Conservation (phyloP, 805 yeast species). For the Saccharomycopsis microspora region DNA sequence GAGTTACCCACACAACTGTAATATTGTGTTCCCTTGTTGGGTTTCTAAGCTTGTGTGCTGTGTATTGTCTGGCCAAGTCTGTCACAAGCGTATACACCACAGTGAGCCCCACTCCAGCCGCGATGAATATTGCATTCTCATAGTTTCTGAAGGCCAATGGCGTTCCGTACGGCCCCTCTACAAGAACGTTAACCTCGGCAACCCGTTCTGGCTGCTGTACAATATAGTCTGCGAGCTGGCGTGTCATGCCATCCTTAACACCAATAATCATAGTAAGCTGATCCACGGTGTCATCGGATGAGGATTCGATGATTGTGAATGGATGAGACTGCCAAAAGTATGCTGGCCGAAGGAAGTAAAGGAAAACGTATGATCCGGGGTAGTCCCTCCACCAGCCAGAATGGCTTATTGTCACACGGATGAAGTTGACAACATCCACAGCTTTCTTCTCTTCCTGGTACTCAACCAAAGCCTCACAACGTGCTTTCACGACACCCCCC, state of each 20-base stretch:
- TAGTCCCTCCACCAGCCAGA: conserved; percentile 30
- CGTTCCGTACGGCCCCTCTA: conserved; percentile 69
- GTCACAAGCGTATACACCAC: conserved; percentile 40
- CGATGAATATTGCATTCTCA: conserved; percentile 44
- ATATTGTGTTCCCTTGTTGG: conserved; percentile 4
- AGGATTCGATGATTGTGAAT: conserved; percentile 35
- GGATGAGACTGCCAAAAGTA: conserved; percentile 51
- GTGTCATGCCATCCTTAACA: conserved; percentile 39
- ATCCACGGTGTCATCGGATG: conserved; percentile 21
- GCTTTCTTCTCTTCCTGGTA: background rate
- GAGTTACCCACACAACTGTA: conserved; percentile 11
- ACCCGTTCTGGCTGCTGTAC: conserved; percentile 19
- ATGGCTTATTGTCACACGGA: conserved; percentile 35
- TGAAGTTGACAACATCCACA: conserved; percentile 21
- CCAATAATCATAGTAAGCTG: conserved; percentile 30
- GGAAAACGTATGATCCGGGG: conserved; percentile 35
- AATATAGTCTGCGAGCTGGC: conserved; percentile 23
- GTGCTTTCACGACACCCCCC: conserved; percentile 21
- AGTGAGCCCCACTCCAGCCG: conserved; percentile 72
- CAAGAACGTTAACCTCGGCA: conserved; percentile 24
- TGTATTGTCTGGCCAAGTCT: conserved; percentile 21
- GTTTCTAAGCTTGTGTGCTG: conserved; percentile 5
- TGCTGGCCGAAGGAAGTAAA: conserved; percentile 34
- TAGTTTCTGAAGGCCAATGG: conserved; percentile 36
- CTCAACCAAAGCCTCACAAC: conserved; percentile 17